These are phyloP conservation scores for Elsinoe australis DNA, from an alignment of 2,329 filamentous ascomycete genomes.

Conservation along the genomic window DNA sequence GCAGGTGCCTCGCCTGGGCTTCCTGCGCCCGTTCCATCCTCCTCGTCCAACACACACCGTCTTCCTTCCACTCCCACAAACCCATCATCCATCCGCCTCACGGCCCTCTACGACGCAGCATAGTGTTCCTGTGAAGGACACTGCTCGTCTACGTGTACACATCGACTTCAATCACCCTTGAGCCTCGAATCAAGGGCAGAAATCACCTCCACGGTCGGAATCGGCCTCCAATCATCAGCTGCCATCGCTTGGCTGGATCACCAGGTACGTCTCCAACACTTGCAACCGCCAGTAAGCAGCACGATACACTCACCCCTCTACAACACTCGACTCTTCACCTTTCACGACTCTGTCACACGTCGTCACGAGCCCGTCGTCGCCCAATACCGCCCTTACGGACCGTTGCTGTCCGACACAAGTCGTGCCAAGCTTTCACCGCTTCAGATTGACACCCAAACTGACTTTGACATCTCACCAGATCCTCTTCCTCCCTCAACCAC, in stretches of 20 bases:
- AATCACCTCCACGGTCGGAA: constrained; percentile 10
- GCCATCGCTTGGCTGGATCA: constrained; percentile 15
- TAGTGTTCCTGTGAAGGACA: constrained; percentile 14
- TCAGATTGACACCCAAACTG: constrained; percentile 17
- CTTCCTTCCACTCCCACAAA: neutral
- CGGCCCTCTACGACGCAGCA: constrained; percentile 6
- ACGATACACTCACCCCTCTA: neutral
- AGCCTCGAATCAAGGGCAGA: neutral
- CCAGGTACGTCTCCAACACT: constrained; percentile 12
- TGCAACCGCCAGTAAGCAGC: neutral
- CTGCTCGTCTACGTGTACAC: neutral
- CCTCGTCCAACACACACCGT: constrained; percentile 12
- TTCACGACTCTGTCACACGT: neutral
- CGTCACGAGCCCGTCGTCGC: neutral
- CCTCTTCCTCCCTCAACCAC: constrained; percentile 11
- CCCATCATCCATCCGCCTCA: neutral
- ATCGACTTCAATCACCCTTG: neutral
- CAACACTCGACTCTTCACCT: neutral
- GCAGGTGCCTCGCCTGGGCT: no score
- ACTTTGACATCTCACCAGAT: constrained; percentile 17
- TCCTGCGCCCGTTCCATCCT: neutral
- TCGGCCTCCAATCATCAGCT: constrained; percentile 3
- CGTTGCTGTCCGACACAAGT: constrained; percentile 12
- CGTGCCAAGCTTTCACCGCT: constrained; percentile 17
- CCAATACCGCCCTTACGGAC: neutral